Evolutionary conservation across 1,284 basidiomycete species (phyloP), one percentile per base, ranked within the genome.

Genomic region (Ceratobasidium sp.): DNA sequence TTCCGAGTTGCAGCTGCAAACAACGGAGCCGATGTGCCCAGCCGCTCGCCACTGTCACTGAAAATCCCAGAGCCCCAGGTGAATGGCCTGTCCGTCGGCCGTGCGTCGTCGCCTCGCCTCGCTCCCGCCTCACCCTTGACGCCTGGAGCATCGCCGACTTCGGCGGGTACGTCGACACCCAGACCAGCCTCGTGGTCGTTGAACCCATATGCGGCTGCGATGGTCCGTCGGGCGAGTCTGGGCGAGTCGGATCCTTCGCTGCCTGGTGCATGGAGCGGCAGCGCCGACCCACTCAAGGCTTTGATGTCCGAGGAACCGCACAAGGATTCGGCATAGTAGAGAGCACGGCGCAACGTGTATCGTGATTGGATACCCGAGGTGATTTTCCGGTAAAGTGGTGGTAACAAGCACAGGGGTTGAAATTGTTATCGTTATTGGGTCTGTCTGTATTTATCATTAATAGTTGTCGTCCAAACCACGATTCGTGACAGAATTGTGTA

Each of bases 171-270:
- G 18, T 36, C 40, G 25, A 28, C 30, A 3, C 40, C 53, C 14
- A 54, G 66, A 6, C 66, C 66, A 18, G 38, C 40, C 6, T 48
- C 53, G 5, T 69, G 66, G 66, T 69, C 66, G 53, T n/a, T 58
- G 28, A 69, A 69, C 40, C 66, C 66, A 23, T 69, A 69, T 36
- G 66, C 66, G 21, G 38, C 40, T n/a, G 66, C 53, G n/a, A 69
- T 69, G 54, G 38, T 69, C 18, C 66, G 53, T 28, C 38, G 16
- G 28, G 66, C 66, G n/a, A 58, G 53, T 36, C 23, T 42, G 36
- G 30, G 42, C 21, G 49, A 69, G 16, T 38, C n/a, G 25, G 40
- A 23, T 4, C 51, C 40, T 25, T n/a, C 44, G 16, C 9, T 46
- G 14, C 54, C 66, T 44, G 54, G 54, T 36, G 54, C 40, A 21